Evolutionary conservation across 805 yeast genomes (phyloP), one percentile per base, ranked within the genome.

Genomic region (Candida nonsorbophila): DNA sequence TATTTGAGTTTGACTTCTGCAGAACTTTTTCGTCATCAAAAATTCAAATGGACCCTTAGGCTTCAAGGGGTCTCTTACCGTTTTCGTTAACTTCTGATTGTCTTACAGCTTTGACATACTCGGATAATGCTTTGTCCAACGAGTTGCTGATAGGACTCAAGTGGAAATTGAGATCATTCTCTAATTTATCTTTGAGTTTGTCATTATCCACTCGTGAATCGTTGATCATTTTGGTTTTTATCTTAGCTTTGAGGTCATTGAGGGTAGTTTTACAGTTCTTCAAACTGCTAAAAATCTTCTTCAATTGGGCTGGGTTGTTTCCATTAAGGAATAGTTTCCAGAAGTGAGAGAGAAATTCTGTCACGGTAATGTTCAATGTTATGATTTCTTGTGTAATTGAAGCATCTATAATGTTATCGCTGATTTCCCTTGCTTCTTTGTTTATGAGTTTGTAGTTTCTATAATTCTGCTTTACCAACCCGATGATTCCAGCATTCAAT

Each of bases 321-420:
- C 60, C 65, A 29, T 46, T 50, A 15, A 58, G 44, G 29, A 47
- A 64, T 1, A 63, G 34, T 28, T 55, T 53, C 71, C 71, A 64
- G 32, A 64, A 64, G 33, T 63, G 69, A 27, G 66, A 59, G 14
- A 64, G 43, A 31, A 63, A 62, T 41, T 64, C 71, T 28, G 53
- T 53, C n/a, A 58, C 45, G 3, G 68, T 63, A 29, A 62, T 52
- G 37, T 62, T 63, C 40, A 53, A 56, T 4, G 53, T 46, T 11
- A 60, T 49, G 23, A 64, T 52, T 24, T 59, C 65, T 33, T 61
- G 63, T 3, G 62, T 48, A 1, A 61, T 43, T 11, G 20, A 13
- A 5, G 28, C 38, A 4, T 24, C 29, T 7, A 32, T 19, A 10
- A 26, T 19, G 4, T 20, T 21, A 4, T 27, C 22, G 1, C 20